Conservation (phyloP, 2,329 filamentous ascomycete species). For the Aureobasidium vineae region DNA sequence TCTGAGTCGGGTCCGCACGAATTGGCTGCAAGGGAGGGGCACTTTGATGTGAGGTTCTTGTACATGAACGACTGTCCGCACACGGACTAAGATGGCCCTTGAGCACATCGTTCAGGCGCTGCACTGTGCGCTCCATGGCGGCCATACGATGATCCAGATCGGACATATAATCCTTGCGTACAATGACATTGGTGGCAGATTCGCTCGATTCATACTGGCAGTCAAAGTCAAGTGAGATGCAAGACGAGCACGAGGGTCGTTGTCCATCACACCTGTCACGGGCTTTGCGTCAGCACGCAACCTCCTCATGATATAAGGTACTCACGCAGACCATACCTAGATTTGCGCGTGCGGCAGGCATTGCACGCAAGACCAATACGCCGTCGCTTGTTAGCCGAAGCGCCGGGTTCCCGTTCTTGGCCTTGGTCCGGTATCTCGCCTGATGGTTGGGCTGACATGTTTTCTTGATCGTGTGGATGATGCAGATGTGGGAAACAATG, state of each 20-base stretch:
- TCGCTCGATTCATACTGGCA: constrained; percentile 45
- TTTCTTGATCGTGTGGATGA: background rate
- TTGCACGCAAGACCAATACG: constrained; percentile 29
- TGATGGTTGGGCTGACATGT: background rate
- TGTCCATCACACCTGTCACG: constrained; percentile 44
- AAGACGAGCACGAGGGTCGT: constrained; percentile 46
- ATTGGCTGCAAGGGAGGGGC: too few relatives aligned
- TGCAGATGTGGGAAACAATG: background rate
- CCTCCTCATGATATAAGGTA: too few relatives aligned
- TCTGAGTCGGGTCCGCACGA: background rate
- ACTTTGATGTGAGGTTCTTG: background rate
- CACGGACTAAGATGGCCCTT: constrained; percentile 4
- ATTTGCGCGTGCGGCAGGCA: constrained; percentile 37
- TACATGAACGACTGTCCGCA: background rate
- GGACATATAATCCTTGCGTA: constrained; percentile 41
- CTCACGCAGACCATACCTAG: constrained; percentile 21
- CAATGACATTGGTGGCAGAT: constrained; percentile 42
- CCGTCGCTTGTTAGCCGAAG: constrained; percentile 20
- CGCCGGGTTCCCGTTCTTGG: background rate
- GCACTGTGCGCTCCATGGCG: constrained; percentile 25
- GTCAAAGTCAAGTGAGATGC: constrained; percentile 44
- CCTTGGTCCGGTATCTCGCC: background rate
- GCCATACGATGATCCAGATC: background rate
- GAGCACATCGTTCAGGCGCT: constrained; percentile 24
- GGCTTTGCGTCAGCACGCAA: constrained; percentile 31